These are phyloP conservation scores for Discostella stelligera DNA, from an alignment of 352 stramenopile genomes.

Conservation along the genomic window DNA sequence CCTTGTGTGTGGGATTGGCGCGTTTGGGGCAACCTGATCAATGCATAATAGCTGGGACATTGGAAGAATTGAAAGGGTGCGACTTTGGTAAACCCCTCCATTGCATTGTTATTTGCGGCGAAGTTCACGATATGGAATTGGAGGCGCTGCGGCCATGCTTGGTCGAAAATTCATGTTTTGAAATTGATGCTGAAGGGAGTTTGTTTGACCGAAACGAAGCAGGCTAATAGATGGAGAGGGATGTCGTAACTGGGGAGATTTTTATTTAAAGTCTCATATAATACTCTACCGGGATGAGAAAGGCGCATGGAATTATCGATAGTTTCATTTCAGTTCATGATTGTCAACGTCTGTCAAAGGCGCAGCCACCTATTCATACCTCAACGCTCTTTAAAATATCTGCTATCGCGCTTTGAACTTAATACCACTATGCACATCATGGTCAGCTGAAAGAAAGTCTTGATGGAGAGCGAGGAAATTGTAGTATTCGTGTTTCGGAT, in stretches of 20 bases:
- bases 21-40: slow-evolving; percentile 90
- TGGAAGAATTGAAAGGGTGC: slow-evolving; percentile 89
- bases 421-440: too few relatives aligned
- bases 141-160: slow-evolving; percentile 87
- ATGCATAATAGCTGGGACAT: slow-evolving; percentile 92
- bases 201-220: slow-evolving; percentile 32
- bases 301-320: too few relatives aligned
- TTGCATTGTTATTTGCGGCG: slow-evolving; percentile 93
- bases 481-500: too few relatives aligned
- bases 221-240: neutral
- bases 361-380: too few relatives aligned
- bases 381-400: too few relatives aligned
- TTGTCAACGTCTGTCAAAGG: too few relatives aligned
- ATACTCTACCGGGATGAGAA: too few relatives aligned
- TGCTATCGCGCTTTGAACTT: too few relatives aligned
- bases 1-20: slow-evolving; percentile 93
- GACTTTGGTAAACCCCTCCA: slow-evolving; percentile 96
- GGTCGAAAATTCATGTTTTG: slow-evolving; percentile 64
- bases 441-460: too few relatives aligned
- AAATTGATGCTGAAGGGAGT: slow-evolving; percentile 49
- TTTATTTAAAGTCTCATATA: neutral
- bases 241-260: neutral
- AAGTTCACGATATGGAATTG: slow-evolving; percentile 94
- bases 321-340: too few relatives aligned
- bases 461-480: too few relatives aligned